Percentiles rank a stretch among this genome's conserved stretches.
These are phyloP conservation scores for Corymbia citriodora DNA, from an alignment of 441 rosid species.

Conservation along the genomic window DNA sequence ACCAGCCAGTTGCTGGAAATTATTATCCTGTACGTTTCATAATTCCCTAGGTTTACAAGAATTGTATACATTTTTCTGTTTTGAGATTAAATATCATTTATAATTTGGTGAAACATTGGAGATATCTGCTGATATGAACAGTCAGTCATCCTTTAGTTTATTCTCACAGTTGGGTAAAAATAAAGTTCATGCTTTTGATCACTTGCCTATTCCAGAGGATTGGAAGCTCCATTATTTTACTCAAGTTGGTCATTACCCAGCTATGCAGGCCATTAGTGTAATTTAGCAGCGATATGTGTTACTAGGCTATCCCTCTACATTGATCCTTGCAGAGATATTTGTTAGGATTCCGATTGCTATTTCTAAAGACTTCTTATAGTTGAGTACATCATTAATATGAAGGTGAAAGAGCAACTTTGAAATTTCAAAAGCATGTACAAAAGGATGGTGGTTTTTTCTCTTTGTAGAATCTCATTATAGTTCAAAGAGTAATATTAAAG, in stretches of 20 bases:
- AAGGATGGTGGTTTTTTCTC: background rate
- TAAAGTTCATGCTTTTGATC: background rate
- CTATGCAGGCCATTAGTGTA: background rate
- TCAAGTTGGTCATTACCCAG: background rate
- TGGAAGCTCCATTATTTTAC: background rate
- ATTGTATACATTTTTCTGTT: background rate
- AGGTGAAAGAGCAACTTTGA: background rate
- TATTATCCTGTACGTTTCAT: slow-evolving; percentile 83
- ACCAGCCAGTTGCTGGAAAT: slow-evolving; percentile 94
- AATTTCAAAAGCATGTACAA: background rate
- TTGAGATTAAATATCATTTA: background rate
- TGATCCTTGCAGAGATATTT: background rate
- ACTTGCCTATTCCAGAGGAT: background rate
- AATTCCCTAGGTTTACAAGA: background rate
- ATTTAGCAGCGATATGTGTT: background rate
- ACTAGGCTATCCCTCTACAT: background rate
- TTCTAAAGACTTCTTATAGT: background rate
- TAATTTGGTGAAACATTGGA: background rate
- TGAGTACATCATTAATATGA: background rate
- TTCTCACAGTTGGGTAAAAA: background rate
- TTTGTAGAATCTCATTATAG: background rate
- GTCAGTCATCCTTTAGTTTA: background rate
- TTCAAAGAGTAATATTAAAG: background rate
- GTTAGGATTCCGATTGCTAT: background rate
- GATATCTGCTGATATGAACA: background rate